A percentile compares a stretch with the other conserved stretches of the same genome.
Evolutionary conservation across 768 basidiomycete genomes (phyloP).

Genomic region (Pleurotus tuber-regium): DNA sequence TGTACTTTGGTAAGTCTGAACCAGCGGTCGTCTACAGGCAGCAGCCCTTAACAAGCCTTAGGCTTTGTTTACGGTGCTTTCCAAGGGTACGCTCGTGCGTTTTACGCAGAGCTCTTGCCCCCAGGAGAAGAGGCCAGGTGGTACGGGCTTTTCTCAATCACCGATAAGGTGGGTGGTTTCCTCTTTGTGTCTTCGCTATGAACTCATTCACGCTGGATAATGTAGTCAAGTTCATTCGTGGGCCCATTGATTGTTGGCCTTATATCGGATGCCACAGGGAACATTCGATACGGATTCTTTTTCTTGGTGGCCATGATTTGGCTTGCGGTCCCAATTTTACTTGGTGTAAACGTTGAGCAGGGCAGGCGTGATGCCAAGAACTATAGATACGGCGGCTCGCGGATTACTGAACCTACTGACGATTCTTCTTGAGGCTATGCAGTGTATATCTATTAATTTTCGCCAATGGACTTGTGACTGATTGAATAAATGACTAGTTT

Average conservation of each 20-base stretch:
- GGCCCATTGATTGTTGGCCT: slow-evolving; percentile 88
- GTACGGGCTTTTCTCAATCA: slow-evolving; percentile 87
- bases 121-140: slow-evolving; percentile 88
- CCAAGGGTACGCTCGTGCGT: slow-evolving; percentile 84
- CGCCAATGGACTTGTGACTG: too few species aligned
- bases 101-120: slow-evolving; percentile 86
- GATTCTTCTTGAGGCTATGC: too few species aligned
- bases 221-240: slow-evolving; percentile 85
- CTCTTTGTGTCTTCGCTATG: neutral
- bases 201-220: slow-evolving; percentile 9
- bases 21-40: too few species aligned
- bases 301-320: slow-evolving; percentile 84
- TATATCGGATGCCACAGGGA: slow-evolving; percentile 85
- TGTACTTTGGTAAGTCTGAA: slow-evolving; percentile 67
- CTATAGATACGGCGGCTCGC: neutral
- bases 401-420: too few species aligned
- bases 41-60: slow-evolving; percentile 26
- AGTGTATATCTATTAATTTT: too few species aligned
- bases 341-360: slow-evolving; percentile 62
- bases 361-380: slow-evolving; percentile 50
- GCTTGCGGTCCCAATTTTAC: slow-evolving; percentile 74
- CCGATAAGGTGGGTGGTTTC: slow-evolving; percentile 64
- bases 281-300: slow-evolving; percentile 89
- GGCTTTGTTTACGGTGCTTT: slow-evolving; percentile 85
- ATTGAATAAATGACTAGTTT: too few species aligned